phyloP scores from a whole-genome alignment of 1,139 yeast species.

The Candida sanyaensis region DNA sequence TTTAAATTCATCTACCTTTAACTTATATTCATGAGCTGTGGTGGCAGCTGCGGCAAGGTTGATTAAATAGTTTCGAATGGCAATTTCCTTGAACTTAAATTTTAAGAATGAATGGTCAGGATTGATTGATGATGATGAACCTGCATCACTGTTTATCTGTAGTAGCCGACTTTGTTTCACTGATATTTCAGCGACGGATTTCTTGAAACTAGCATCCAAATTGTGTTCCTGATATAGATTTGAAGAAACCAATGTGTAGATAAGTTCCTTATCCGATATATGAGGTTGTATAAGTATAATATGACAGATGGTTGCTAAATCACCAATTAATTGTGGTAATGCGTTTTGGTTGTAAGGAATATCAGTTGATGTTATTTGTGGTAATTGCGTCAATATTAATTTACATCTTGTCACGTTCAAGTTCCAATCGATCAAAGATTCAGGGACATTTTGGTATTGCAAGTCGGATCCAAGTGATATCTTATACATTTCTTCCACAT shows the following conservation, averaged over 20 bases:
- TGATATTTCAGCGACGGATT: slow-evolving; percentile 53
- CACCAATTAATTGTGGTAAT: slow-evolving; percentile 47
- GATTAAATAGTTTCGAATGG: slow-evolving; percentile 50
- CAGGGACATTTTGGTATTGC: slow-evolving; percentile 42
- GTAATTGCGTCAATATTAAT: slow-evolving; percentile 40
- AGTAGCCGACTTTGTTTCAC: slow-evolving; percentile 50
- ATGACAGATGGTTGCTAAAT: slow-evolving; percentile 43
- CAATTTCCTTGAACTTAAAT: slow-evolving; percentile 47
- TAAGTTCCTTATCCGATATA: slow-evolving; percentile 46
- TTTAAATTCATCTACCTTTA: slow-evolving; percentile 38
- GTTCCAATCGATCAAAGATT: slow-evolving; percentile 49
- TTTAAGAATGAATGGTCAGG: slow-evolving; percentile 35
- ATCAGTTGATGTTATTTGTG: slow-evolving; percentile 39
- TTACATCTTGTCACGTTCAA: slow-evolving; percentile 49
- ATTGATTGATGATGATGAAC: slow-evolving; percentile 15
- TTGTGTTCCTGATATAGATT: slow-evolving; percentile 51
- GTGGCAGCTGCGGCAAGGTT: slow-evolving; percentile 59
- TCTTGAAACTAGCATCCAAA: slow-evolving; percentile 45
- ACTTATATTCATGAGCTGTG: slow-evolving; percentile 52
- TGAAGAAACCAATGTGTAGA: slow-evolving; percentile 41
- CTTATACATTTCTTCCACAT: slow-evolving; percentile 30
- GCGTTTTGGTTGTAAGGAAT: slow-evolving; percentile 34
- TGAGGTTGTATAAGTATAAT: slow-evolving; percentile 43
- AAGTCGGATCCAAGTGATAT: slow-evolving; percentile 45
- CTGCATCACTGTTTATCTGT: slow-evolving; percentile 31